Evolutionary conservation across 495 filamentous ascomycete species (phyloP).

Genomic region (Parathielavia hyrcaniae): DNA sequence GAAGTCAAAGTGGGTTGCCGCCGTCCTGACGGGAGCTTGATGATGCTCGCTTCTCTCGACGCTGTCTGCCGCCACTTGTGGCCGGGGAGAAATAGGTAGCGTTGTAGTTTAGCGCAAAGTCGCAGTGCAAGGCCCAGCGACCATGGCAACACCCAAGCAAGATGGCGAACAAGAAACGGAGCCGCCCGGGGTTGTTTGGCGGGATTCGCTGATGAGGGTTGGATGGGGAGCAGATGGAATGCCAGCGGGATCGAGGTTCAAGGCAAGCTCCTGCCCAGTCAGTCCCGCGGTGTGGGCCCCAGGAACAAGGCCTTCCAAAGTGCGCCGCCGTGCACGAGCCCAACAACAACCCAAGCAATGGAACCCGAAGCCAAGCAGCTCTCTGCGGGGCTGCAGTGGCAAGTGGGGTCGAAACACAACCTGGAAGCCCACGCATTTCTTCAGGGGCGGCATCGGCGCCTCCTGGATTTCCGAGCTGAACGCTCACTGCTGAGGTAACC

Average conservation of each 20-base stretch:
- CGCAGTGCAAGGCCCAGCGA: conserved; percentile 6
- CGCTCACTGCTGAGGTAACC: too few species aligned
- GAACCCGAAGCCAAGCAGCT: background rate
- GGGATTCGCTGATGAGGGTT: conserved; percentile 14
- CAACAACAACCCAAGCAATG: too few species aligned
- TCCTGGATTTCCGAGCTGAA: too few species aligned
- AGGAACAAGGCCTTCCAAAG: conserved; percentile 8
- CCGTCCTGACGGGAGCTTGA: background rate
- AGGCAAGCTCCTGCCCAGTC: conserved; percentile 19
- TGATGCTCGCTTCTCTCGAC: conserved; percentile 8
- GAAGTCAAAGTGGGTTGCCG: background rate
- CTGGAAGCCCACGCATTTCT: background rate
- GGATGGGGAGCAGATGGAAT: conserved; percentile 9
- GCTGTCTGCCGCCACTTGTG: background rate
- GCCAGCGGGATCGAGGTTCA: conserved; percentile 6
- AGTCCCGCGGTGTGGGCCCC: background rate
- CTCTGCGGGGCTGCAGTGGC: background rate
- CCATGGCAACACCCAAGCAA: conserved; percentile 10
- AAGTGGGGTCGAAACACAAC: background rate
- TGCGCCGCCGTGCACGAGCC: conserved; percentile 3
- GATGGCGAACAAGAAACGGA: conserved; percentile 12
- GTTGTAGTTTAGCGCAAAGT: conserved; percentile 3
- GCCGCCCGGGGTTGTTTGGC: conserved; percentile 5
- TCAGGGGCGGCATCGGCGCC: background rate
- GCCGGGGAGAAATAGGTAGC: background rate